Conservation (phyloP, 306 rosid species). For the Inga laurina region DNA sequence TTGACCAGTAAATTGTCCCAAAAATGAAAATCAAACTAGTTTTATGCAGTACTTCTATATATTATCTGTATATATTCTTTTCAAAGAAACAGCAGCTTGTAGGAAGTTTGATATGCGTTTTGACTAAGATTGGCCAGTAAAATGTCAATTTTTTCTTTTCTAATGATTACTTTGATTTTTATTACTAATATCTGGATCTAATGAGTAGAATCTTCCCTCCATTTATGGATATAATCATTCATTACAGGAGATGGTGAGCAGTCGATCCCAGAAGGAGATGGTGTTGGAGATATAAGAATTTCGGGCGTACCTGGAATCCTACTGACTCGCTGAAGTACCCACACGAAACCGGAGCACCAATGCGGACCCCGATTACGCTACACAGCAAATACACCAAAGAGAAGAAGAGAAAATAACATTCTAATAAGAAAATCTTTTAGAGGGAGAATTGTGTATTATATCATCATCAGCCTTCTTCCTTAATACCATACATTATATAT, state of each 20-base stretch:
- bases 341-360: too few relatives aligned
- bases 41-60: not conserved
- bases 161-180: conserved; percentile 17
- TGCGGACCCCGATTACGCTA: too few relatives aligned
- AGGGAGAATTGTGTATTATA: too few relatives aligned
- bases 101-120: not conserved
- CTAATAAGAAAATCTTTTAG: too few relatives aligned
- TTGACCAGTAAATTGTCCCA: not conserved
- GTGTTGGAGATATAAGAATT: conserved; percentile 49
- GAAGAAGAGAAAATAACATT: too few relatives aligned
- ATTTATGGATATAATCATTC: conserved; percentile 26
- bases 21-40: not conserved
- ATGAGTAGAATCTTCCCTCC: not conserved
- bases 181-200: not conserved
- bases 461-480: too few relatives aligned
- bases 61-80: not conserved
- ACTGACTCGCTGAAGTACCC: too few relatives aligned
- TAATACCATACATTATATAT: too few relatives aligned
- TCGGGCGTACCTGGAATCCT: too few relatives aligned
- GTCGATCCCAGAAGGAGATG: too few relatives aligned
- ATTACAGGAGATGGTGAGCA: conserved; percentile 73
- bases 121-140: not conserved
- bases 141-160: not conserved
- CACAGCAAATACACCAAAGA: too few relatives aligned
- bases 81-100: not conserved